These are phyloP conservation scores for Canavalia ensiformis DNA, from an alignment of 306 rosid genomes.

Conservation along the genomic window DNA sequence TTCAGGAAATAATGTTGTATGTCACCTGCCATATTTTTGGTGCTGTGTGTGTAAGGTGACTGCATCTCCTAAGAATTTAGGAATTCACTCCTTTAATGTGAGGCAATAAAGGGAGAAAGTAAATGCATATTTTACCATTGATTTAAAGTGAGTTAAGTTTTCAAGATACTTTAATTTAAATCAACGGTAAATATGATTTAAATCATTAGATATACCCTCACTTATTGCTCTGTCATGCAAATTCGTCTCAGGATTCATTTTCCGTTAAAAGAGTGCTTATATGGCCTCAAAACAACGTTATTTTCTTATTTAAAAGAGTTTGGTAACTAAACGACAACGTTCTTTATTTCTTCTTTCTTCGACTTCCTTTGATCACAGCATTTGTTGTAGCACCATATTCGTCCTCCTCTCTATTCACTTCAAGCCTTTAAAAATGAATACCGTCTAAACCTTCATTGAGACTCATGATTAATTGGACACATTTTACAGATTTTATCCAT, in stretches of 20 bases:
- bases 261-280: no score
- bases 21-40: neutral
- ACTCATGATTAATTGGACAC: conserved; percentile 44
- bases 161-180: neutral
- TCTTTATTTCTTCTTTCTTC: no score
- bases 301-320: no score
- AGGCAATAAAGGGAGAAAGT: neutral
- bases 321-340: no score
- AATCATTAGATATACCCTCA: neutral
- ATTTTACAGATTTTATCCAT: conserved; percentile 13
- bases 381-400: conserved; percentile 96
- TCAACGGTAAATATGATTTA: no score
- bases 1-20: neutral
- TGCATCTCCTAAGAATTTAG: neutral
- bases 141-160: neutral
- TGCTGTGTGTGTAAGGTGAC: neutral
- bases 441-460: conserved; percentile 67
- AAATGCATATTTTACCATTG: neutral
- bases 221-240: neutral
- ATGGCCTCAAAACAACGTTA: no score
- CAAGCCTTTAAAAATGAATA: conserved; percentile 87
- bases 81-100: neutral
- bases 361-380: conserved; percentile 60
- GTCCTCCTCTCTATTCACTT: conserved; percentile 69
- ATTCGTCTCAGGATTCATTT: no score